Conservation (phyloP, 306 rosid species). For the Morella rubra region DNA sequence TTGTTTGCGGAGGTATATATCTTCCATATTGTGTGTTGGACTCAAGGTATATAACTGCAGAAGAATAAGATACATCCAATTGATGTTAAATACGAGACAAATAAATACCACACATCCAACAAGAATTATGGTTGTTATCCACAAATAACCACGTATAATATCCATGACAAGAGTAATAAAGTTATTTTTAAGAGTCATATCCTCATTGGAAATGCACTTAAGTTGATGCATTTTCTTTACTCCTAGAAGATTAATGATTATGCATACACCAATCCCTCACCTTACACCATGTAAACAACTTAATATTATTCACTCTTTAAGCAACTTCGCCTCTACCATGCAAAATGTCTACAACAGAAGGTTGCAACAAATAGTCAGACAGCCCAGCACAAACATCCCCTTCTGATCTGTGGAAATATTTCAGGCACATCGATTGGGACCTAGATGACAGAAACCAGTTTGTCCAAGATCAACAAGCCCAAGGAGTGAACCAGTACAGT, state of each 20-base stretch:
- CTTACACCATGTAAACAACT: not conserved
- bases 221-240: not conserved
- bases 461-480: not conserved
- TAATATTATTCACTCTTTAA: not conserved
- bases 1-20: too few relatives aligned
- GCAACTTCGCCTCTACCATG: not conserved
- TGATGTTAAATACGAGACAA: constrained; percentile 8
- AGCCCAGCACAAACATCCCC: not conserved
- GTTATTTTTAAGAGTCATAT: not conserved
- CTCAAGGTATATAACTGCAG: constrained; percentile 41
- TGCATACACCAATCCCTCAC: not conserved
- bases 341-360: not conserved
- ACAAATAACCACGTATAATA: constrained; percentile 17
- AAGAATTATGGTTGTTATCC: not conserved
- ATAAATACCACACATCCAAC: constrained; percentile 15
- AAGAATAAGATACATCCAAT: constrained; percentile 20
- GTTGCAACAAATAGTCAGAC: not conserved
- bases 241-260: not conserved
- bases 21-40: too few relatives aligned
- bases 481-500: not conserved
- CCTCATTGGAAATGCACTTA: not conserved
- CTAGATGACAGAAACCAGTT: not conserved
- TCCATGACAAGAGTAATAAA: not conserved
- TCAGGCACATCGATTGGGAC: not conserved
- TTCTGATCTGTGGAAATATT: not conserved